Evolutionary conservation across 1,139 yeast species (phyloP).

Genomic region (Yamadazyma friedrichii): DNA sequence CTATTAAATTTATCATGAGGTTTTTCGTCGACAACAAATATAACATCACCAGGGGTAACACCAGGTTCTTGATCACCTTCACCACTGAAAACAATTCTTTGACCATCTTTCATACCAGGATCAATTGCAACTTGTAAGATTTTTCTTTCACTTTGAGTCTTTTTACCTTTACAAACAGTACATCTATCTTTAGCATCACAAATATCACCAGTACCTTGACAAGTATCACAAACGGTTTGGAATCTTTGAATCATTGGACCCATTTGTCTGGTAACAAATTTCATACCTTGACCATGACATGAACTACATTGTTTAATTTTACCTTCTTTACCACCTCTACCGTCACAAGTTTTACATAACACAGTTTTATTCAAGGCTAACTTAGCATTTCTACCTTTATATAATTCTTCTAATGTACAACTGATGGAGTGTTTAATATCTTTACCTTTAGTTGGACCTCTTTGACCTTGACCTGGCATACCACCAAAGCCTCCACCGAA

Average conservation of each 20-base stretch:
- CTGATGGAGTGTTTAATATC: constrained; percentile 88
- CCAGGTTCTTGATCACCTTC: constrained; percentile 99
- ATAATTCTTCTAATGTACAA: constrained; percentile 88
- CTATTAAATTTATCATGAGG: constrained; percentile 80
- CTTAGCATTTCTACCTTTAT: constrained; percentile 93
- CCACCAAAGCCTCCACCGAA: constrained; percentile 67
- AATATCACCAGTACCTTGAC: constrained; percentile 92
- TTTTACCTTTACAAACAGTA: constrained; percentile 84
- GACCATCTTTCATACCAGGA: constrained; percentile 97
- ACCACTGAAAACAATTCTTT: constrained; percentile 85
- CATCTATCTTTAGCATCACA: constrained; percentile 89
- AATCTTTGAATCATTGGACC: constrained; percentile 99
- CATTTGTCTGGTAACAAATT: constrained; percentile 95
- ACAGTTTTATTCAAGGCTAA: constrained; percentile 91
- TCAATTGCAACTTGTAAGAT: constrained; percentile 91
- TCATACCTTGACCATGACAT: constrained; percentile 90
- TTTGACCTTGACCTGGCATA: constrained; percentile 60
- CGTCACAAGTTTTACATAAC: constrained; percentile 84
- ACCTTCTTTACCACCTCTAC: constrained; percentile 95
- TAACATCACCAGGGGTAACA: constrained; percentile 93
- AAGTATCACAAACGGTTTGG: constrained; percentile 91
- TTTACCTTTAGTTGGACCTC: constrained; percentile 86
- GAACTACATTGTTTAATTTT: constrained; percentile 82
- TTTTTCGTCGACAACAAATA: constrained; percentile 86
- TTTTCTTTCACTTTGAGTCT: constrained; percentile 85